These are phyloP conservation scores for Penicillium brevicompactum DNA, from an alignment of 2,329 filamentous ascomycete species.

Conservation along the genomic window DNA sequence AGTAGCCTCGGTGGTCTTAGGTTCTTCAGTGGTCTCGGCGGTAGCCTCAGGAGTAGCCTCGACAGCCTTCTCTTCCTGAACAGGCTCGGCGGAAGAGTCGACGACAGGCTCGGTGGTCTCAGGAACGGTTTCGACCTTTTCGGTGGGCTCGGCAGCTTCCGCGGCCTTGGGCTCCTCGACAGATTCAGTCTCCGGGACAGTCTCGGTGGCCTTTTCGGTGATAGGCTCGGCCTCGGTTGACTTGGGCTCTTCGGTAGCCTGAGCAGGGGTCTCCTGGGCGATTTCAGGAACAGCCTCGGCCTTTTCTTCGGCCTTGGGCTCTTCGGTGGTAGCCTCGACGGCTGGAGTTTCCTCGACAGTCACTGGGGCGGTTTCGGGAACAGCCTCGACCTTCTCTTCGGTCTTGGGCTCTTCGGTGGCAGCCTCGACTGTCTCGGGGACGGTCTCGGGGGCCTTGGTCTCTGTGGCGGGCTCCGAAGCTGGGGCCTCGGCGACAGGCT, in stretches of 20 bases:
- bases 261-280: neutral
- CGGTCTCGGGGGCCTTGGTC: neutral
- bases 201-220: neutral
- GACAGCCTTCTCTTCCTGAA: no score
- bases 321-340: no score
- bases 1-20: neutral
- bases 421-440: neutral
- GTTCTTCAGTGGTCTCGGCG: neutral
- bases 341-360: neutral
- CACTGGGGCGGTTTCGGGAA: neutral
- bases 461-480: neutral
- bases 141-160: no score
- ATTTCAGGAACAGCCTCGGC: neutral
- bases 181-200: neutral
- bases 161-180: neutral
- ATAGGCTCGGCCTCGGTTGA: no score
- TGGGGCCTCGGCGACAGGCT: neutral
- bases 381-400: neutral
- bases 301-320: no score
- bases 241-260: no score
- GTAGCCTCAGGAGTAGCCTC: no score
- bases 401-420: constrained; percentile 9
- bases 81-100: no score
- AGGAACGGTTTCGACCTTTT: no score
- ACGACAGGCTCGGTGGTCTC: no score